Percentiles rank a stretch among this genome's conserved stretches.
Conservation (phyloP, 805 yeast species). For the Metschnikowia santaceciliae region DNA sequence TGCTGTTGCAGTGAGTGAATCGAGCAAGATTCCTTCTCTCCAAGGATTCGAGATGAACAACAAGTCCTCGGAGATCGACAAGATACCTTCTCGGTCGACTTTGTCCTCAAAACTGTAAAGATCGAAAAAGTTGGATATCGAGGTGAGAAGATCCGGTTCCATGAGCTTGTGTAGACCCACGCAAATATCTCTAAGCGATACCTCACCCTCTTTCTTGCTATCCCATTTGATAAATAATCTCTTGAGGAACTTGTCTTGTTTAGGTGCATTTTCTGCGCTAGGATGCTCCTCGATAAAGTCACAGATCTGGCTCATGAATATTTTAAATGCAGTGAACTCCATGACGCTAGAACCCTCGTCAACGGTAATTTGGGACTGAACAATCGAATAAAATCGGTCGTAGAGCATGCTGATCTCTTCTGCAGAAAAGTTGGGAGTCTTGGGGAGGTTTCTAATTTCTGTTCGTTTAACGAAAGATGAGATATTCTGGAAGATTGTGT, state of each 20-base stretch:
- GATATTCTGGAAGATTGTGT: conserved; percentile 77
- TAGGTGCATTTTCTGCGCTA: conserved; percentile 24
- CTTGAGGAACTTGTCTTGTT: conserved; percentile 46
- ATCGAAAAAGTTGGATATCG: conserved; percentile 73
- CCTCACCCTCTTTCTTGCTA: conserved; percentile 45
- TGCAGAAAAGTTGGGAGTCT: conserved; percentile 54
- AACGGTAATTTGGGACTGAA: conserved; percentile 55
- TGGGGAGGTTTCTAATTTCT: conserved; percentile 81
- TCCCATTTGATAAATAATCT: conserved; percentile 74
- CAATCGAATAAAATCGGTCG: conserved; percentile 76
- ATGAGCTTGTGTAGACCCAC: conserved; percentile 67
- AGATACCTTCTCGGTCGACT: conserved; percentile 72
- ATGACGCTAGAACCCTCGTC: conserved; percentile 58
- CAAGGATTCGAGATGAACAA: conserved; percentile 80
- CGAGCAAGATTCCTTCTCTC: conserved; percentile 68
- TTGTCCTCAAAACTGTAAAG: conserved; percentile 56
- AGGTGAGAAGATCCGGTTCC: conserved; percentile 71
- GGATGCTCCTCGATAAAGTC: conserved; percentile 58
- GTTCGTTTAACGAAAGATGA: conserved; percentile 90
- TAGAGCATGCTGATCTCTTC: conserved; percentile 68
- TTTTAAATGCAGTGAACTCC: conserved; percentile 66
- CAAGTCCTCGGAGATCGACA: conserved; percentile 83
- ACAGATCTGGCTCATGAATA: conserved; percentile 73
- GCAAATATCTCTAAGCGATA: conserved; percentile 67
- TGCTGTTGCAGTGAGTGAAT: conserved; percentile 55